phyloP scores from a whole-genome alignment of 192 early-diverging fungal genomes.

The Coemansia sp. region DNA sequence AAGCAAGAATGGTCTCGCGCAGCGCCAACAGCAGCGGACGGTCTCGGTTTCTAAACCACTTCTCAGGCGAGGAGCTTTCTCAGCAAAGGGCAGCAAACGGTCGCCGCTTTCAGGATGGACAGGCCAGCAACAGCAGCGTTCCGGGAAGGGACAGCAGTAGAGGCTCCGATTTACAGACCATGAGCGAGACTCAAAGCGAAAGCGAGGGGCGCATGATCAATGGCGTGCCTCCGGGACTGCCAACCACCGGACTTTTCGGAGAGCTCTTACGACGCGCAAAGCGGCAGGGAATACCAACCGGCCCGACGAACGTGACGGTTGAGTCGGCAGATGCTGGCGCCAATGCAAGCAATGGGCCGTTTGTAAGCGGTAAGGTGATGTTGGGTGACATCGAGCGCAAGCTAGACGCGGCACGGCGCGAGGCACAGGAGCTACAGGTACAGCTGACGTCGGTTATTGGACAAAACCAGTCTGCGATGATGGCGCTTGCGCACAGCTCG shows the following conservation, averaged over 20 bases:
- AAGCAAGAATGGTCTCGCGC: constrained; percentile 38
- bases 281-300: constrained; percentile 9
- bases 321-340: not conserved
- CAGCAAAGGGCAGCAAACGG: constrained; percentile 7
- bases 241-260: constrained; percentile 45
- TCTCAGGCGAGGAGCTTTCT: constrained; percentile 16
- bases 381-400: constrained; percentile 46
- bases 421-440: constrained; percentile 44
- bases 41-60: constrained; percentile 52
- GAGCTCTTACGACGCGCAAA: constrained; percentile 44
- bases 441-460: constrained; percentile 50
- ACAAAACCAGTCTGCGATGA: constrained; percentile 47
- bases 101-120: not conserved
- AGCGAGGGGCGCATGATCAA: constrained; percentile 20
- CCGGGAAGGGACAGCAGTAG: constrained; percentile 4
- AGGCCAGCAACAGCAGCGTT: not conserved
- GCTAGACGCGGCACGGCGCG: constrained; percentile 35
- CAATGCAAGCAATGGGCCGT: not conserved
- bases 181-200: not conserved
- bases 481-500: constrained; percentile 31
- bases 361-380: constrained; percentile 31
- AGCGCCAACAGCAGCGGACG: constrained; percentile 51
- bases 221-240: constrained; percentile 41
- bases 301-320: not conserved
- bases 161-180: constrained; percentile 2